Base-by-base conservation (phyloP, 2,329 filamentous ascomycete genomes). In the Amauroascus niger region DNA sequence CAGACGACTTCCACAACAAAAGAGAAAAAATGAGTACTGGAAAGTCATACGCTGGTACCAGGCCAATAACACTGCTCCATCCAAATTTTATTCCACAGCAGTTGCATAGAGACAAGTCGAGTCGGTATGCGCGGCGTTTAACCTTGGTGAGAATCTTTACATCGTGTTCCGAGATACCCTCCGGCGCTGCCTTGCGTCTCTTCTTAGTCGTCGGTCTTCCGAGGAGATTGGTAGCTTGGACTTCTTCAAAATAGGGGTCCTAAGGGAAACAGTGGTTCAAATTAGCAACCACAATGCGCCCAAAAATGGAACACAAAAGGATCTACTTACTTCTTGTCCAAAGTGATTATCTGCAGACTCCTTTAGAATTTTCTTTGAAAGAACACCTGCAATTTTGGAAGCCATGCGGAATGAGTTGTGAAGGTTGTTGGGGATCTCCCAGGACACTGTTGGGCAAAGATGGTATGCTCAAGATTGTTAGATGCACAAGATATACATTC, bases 241-340 rank as follows among this genome's bases (percentile, higher is more conserved):
- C 82, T 61, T 82, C 77, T 68, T 95, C 88, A 63, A 90, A 95
- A 73, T 89, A 95, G 5, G 90, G 89, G 66, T 97, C 90, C 87
- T 96, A n/a, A n/a, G 63, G 49, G 46, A 28, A 47, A 2, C 9
- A 18, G 8, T 58, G 55, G 22, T 54, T 39, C 50, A 46, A 37
- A 45, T n/a, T 5, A 24, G 26, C 2, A 13, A 14, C n/a, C 22
- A 18, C 35, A 16, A 18, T 37, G 30, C 20, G 3, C 14, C 3
- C 18, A 13, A 18, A 24, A 11, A n/a, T 5, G 43, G n/a, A 35
- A 35, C 6, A 35, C 11, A 35, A 47, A 37, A 39, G 20, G 3
- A n/a, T 6, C 1, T 39, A 55, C 55, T 61, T 59, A 72, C 70
- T 59, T 73, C 71, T 58, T 67, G 64, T 55, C 71, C 71, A 58